Conservation (phyloP, 257 asterid species). For the Nicotiana undulata region DNA sequence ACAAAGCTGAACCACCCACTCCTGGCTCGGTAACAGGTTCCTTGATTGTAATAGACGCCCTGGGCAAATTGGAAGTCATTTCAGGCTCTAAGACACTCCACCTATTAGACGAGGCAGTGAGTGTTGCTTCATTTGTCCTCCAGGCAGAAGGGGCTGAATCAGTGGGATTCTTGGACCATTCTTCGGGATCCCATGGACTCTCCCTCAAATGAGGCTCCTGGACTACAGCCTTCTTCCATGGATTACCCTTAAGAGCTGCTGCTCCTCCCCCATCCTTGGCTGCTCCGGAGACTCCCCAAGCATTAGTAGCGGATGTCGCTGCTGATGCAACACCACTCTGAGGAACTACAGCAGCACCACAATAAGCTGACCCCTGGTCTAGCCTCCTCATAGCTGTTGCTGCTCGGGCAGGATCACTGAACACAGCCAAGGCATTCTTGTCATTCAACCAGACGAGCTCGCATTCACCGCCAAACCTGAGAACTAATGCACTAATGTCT, state of each 20-base stretch:
- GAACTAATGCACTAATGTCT: constrained; percentile 80
- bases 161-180: constrained; percentile 38
- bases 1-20: constrained; percentile 10
- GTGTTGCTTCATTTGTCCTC: constrained; percentile 39
- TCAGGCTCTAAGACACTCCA: constrained; percentile 66
- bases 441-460: constrained; percentile 96
- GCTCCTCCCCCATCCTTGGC: constrained; percentile 35
- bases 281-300: constrained; percentile 45
- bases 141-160: constrained; percentile 23
- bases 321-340: constrained; percentile 35
- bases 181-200: constrained; percentile 64
- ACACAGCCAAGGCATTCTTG: constrained; percentile 90
- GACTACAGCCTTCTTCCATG: constrained; percentile 69
- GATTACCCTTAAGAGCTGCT: constrained; percentile 41
- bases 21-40: constrained; percentile 19
- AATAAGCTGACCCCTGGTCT: constrained; percentile 91
- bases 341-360: constrained; percentile 63
- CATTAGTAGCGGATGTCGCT: constrained; percentile 31
- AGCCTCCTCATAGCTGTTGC: constrained; percentile 96
- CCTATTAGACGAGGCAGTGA: constrained; percentile 46
- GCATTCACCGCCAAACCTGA: constrained; percentile 97
- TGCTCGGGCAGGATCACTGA: constrained; percentile 89
- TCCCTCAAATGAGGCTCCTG: constrained; percentile 51
- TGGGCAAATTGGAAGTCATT: constrained; percentile 28
- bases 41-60: constrained; percentile 13